These are phyloP conservation scores for Alliaria petiolata DNA, from an alignment of 345 rosid genomes.

Conservation along the genomic window DNA sequence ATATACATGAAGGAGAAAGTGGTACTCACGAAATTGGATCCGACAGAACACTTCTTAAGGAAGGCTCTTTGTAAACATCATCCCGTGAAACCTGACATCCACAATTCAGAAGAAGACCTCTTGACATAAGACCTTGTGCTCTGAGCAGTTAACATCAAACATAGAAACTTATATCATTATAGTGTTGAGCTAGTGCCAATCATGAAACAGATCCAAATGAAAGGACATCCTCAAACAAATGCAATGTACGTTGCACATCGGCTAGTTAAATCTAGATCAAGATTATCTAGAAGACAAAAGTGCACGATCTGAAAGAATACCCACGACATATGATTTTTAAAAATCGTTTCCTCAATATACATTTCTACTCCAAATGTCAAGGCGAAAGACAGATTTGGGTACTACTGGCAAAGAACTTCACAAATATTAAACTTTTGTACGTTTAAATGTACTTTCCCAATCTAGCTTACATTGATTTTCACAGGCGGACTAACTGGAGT, in stretches of 20 bases:
- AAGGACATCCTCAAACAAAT: not conserved
- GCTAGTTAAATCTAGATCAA: not conserved
- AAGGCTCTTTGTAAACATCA: slow-evolving; percentile 67
- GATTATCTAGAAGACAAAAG: not conserved
- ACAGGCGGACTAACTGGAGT: slow-evolving; percentile 53
- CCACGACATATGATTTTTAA: not conserved
- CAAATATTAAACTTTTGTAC: not conserved
- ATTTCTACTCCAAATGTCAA: not conserved
- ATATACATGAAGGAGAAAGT: not conserved
- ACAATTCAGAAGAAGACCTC: slow-evolving; percentile 37
- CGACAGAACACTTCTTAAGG: slow-evolving; percentile 93
- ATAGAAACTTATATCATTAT: slow-evolving; percentile 9
- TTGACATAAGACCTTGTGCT: slow-evolving; percentile 28
- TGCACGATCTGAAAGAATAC: not conserved
- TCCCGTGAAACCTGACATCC: slow-evolving; percentile 58
- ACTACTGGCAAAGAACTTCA: slow-evolving; percentile 1
- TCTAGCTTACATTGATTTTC: slow-evolving; percentile 55
- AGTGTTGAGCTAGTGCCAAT: slow-evolving; percentile 7
- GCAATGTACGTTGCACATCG: not conserved
- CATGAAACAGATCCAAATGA: not conserved
- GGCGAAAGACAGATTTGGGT: not conserved
- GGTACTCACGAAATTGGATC: slow-evolving; percentile 92
- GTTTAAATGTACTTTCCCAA: not conserved
- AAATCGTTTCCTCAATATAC: not conserved
- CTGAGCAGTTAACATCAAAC: slow-evolving; percentile 30